Conservation (phyloP, 768 basidiomycete genomes). For the Rossbeevera mucosa region DNA sequence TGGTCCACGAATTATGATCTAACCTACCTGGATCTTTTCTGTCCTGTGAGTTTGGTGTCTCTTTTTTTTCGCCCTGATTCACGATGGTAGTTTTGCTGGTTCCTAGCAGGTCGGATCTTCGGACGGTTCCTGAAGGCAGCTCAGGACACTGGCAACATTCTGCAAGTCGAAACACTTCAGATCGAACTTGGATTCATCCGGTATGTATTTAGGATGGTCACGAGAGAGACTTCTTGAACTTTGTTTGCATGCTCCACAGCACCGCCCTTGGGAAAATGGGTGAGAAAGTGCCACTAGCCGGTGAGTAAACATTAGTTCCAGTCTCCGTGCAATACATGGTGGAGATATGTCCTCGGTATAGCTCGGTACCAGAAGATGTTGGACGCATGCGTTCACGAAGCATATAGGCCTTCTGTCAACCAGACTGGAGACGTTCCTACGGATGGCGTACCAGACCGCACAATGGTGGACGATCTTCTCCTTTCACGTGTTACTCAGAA, state of each 20-base stretch:
- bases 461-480: slow-evolving; percentile 7
- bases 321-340: background rate
- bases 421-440: slow-evolving; percentile 1
- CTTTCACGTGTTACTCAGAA: slow-evolving; percentile 10
- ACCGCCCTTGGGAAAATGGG: slow-evolving; percentile 59
- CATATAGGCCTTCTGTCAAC: background rate
- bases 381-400: slow-evolving; percentile 14
- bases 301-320: slow-evolving; percentile 24
- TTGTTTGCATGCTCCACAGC: slow-evolving; percentile 29
- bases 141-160: slow-evolving; percentile 49
- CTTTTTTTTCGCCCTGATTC: background rate
- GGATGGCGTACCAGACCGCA: slow-evolving; percentile 5
- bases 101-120: slow-evolving; percentile 60
- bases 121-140: slow-evolving; percentile 64
- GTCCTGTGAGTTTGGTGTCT: slow-evolving; percentile 44
- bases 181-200: slow-evolving; percentile 66
- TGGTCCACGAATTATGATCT: slow-evolving; percentile 71
- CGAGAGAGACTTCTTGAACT: background rate
- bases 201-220: slow-evolving; percentile 34
- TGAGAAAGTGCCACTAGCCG: slow-evolving; percentile 62
- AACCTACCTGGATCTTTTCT: slow-evolving; percentile 65
- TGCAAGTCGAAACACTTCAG: slow-evolving; percentile 55
- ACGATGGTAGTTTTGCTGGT: slow-evolving; percentile 58
- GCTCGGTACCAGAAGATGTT: slow-evolving; percentile 24
- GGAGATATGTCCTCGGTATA: background rate